Evolutionary conservation across 2,329 filamentous ascomycete species (phyloP).

Genomic region (Cercospora citrullina): DNA sequence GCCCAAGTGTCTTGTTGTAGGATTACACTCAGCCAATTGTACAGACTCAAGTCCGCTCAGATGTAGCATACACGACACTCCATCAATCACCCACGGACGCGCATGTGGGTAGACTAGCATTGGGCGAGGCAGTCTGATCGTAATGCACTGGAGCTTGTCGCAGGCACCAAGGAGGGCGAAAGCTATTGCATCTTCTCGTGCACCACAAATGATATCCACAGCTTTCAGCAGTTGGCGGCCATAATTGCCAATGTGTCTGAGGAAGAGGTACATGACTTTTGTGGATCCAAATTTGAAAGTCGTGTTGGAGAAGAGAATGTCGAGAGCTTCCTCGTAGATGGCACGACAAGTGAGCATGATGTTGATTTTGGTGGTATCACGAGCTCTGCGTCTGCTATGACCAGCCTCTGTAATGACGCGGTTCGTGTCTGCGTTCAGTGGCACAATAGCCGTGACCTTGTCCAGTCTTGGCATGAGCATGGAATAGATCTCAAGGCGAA

Average conservation of each 20-base stretch:
- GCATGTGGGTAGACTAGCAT: slow-evolving; percentile 25
- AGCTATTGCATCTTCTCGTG: slow-evolving; percentile 35
- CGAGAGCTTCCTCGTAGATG: slow-evolving; percentile 46
- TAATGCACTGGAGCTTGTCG: slow-evolving; percentile 29
- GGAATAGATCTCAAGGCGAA: slow-evolving; percentile 60
- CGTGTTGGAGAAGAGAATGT: slow-evolving; percentile 50
- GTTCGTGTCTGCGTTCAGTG: slow-evolving; percentile 30
- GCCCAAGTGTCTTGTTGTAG: slow-evolving; percentile 21
- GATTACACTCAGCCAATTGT: slow-evolving; percentile 23
- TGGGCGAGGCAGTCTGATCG: slow-evolving; percentile 28
- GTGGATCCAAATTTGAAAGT: slow-evolving; percentile 50
- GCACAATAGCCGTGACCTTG: slow-evolving; percentile 29
- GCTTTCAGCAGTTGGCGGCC: slow-evolving; percentile 29
- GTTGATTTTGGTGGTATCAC: slow-evolving; percentile 45
- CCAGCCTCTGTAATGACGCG: slow-evolving; percentile 32
- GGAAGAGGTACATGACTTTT: slow-evolving; percentile 47
- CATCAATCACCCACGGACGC: slow-evolving; percentile 34
- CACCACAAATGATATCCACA: slow-evolving; percentile 33
- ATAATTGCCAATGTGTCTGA: slow-evolving; percentile 35
- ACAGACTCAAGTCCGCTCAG: slow-evolving; percentile 34
- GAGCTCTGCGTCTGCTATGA: slow-evolving; percentile 27
- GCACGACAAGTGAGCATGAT: slow-evolving; percentile 46
- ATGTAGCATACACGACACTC: slow-evolving; percentile 31
- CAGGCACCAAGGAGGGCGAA: slow-evolving; percentile 36
- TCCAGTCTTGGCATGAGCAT: slow-evolving; percentile 39